Evolutionary conservation across 768 basidiomycete genomes (phyloP), one percentile per base, ranked within the genome.

Genomic region (Boletus edulis): DNA sequence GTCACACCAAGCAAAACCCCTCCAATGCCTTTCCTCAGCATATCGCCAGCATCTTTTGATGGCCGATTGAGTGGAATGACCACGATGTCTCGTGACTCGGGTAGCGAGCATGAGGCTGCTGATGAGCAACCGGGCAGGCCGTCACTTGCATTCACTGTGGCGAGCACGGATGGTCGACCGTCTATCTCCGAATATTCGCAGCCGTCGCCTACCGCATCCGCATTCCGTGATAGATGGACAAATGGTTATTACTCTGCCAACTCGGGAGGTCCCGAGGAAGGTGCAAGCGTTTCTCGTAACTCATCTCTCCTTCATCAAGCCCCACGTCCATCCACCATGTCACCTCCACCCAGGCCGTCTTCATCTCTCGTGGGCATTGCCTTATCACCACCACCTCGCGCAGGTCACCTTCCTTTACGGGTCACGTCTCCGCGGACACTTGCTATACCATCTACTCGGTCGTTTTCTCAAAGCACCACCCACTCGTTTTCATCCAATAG

Each of bases 191-290:
- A 84, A 51, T 86, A 86, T 66, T 85, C 86, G 11, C 82, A 84
- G 58, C 77, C 81, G 5, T 91, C 89, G 11, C 89, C 89, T 2
- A 87, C 88, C 4, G 83, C 78, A 7, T 90, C 89, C n/a, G 87
- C 86, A n/a, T 91, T 91, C 72, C 81, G 82, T 27, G 87, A 89
- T 60, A 81, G 70, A 49, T 67, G 60, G 62, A 73, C 71, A 1
- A 66, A 71, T 8, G 64, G 69, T 37, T 71, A 72, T 52, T 71
- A 72, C 46, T 72, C 69, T 27, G 62, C 62, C 2, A 41, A 54
- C 18, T 70, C 67, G 41, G 71, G 61, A 17, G 55, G 46, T 43
- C 60, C 42, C 37, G 57, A 35, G 49, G 66, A 53, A 42, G 41
- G 47, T n/a, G 37, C 57, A 11, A 42, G 54, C 14, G 31, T 49